phyloP scores from a whole-genome alignment of 2,329 filamentous ascomycete genomes.

The Stagonosporopsis chrysanthemi region DNA sequence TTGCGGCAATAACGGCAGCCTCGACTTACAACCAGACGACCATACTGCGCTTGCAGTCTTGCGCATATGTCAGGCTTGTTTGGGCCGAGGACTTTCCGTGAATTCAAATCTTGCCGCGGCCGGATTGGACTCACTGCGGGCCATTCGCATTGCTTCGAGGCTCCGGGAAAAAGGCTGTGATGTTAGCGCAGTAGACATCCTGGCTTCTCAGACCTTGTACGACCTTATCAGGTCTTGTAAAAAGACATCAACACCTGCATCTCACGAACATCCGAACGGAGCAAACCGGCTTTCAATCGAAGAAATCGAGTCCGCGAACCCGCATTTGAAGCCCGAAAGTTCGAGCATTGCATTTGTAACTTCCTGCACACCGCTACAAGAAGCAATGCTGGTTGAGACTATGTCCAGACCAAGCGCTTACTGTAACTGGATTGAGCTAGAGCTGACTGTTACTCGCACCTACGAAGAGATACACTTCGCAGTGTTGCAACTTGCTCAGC shows the following conservation, averaged over 20 bases:
- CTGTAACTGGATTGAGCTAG: slow-evolving; percentile 77
- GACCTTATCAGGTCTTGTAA: slow-evolving; percentile 32
- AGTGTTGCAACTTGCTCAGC: slow-evolving; percentile 30
- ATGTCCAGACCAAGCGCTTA: slow-evolving; percentile 67
- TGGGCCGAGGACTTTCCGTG: slow-evolving; percentile 50
- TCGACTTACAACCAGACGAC: slow-evolving; percentile 24
- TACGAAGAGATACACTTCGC: slow-evolving; percentile 51
- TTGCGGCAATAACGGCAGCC: slow-evolving; percentile 6
- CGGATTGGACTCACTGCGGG: slow-evolving; percentile 72
- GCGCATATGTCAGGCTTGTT: slow-evolving; percentile 50
- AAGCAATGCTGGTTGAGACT: slow-evolving; percentile 82
- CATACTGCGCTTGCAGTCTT: slow-evolving; percentile 44
- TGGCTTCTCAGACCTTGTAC: slow-evolving; percentile 62
- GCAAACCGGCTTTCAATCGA: background rate
- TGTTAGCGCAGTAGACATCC: slow-evolving; percentile 66
- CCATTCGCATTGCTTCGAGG: slow-evolving; percentile 69
- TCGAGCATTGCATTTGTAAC: slow-evolving; percentile 49
- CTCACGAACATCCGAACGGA: background rate
- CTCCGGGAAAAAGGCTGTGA: slow-evolving; percentile 66
- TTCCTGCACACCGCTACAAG: slow-evolving; percentile 76
- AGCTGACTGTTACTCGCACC: slow-evolving; percentile 54
- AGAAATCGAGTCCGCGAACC: background rate
- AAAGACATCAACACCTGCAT: background rate
- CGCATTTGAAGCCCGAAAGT: background rate
- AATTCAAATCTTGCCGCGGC: slow-evolving; percentile 58